A percentile compares a stretch with the other conserved stretches of the same genome.
Conservation (phyloP, 495 filamentous ascomycete species). For the Daldinia bambusicola region DNA sequence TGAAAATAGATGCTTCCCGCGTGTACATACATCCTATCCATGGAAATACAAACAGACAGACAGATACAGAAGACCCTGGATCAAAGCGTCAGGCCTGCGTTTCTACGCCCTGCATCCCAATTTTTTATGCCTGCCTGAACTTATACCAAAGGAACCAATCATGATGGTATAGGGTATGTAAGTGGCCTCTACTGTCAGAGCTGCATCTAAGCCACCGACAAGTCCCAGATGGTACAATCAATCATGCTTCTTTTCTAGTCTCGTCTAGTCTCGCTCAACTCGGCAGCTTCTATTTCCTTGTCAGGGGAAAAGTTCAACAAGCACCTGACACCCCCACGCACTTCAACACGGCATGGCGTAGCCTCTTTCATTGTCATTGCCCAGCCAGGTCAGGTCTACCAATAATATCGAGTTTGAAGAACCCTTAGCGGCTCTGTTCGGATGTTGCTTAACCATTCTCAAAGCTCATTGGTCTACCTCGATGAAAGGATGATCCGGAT, state of each 20-base stretch:
- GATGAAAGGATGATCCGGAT: slow-evolving; percentile 32
- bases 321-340: slow-evolving; percentile 38
- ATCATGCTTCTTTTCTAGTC: slow-evolving; percentile 24
- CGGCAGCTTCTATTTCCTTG: slow-evolving; percentile 8
- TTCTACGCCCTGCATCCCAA: slow-evolving; percentile 20
- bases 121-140: slow-evolving; percentile 30
- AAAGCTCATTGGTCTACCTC: slow-evolving; percentile 29
- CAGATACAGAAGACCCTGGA: slow-evolving; percentile 1
- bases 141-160: slow-evolving; percentile 30
- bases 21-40: slow-evolving; percentile 14
- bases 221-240: slow-evolving; percentile 31
- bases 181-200: slow-evolving; percentile 21
- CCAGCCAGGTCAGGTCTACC: slow-evolving; percentile 16
- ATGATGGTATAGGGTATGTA: not conserved
- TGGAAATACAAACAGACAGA: not conserved
- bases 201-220: slow-evolving; percentile 34
- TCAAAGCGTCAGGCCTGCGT: slow-evolving; percentile 11
- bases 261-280: slow-evolving; percentile 12
- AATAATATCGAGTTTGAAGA: slow-evolving; percentile 12
- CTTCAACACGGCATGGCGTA: slow-evolving; percentile 20
- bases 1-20: slow-evolving; percentile 16
- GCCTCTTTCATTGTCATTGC: slow-evolving; percentile 22
- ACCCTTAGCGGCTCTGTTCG: slow-evolving; percentile 36
- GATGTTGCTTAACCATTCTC: slow-evolving; percentile 17
- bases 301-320: slow-evolving; percentile 28